These are phyloP conservation scores for Colletotrichum musae DNA, from an alignment of 2,329 filamentous ascomycete genomes.

Conservation along the genomic window DNA sequence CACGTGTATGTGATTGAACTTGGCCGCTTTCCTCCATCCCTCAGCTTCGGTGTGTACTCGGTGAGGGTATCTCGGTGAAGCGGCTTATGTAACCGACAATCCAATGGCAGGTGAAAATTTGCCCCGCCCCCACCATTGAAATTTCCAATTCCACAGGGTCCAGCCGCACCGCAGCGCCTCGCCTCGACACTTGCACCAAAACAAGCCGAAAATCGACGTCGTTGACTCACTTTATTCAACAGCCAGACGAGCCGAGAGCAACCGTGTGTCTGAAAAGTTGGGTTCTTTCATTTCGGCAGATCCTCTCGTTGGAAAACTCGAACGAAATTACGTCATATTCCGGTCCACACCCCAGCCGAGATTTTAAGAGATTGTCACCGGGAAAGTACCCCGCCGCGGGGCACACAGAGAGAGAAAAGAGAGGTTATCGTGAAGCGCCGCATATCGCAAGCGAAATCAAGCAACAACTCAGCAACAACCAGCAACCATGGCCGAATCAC, in stretches of 20 bases:
- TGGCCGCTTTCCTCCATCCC: neutral
- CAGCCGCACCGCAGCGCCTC: neutral
- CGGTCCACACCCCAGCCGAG: neutral
- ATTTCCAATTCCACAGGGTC: conserved; percentile 40
- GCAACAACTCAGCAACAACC: neutral
- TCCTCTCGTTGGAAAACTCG: no score
- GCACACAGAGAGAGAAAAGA: conserved; percentile 13
- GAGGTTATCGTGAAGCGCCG: conserved; percentile 13
- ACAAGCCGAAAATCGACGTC: conserved; percentile 9
- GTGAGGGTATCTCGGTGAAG: conserved; percentile 22
- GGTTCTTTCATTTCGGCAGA: no score
- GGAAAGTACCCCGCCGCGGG: conserved; percentile 37
- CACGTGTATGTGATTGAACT: neutral
- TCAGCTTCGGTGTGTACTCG: neutral
- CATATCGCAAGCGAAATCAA: conserved; percentile 9
- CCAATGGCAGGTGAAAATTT: conserved; percentile 34
- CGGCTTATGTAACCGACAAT: conserved; percentile 40
- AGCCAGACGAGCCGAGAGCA: neutral
- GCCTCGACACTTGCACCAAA: conserved; percentile 5
- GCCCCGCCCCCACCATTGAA: conserved; percentile 44
- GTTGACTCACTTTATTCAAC: conserved; percentile 20
- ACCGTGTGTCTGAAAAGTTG: neutral
- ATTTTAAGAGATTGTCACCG: neutral
- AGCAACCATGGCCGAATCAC: conserved; percentile 12
- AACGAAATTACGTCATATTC: neutral